Percentiles rank a stretch among this genome's conserved stretches.
These are phyloP conservation scores for Fraxinus latifolia DNA, from an alignment of 305 asterid genomes.

Conservation along the genomic window DNA sequence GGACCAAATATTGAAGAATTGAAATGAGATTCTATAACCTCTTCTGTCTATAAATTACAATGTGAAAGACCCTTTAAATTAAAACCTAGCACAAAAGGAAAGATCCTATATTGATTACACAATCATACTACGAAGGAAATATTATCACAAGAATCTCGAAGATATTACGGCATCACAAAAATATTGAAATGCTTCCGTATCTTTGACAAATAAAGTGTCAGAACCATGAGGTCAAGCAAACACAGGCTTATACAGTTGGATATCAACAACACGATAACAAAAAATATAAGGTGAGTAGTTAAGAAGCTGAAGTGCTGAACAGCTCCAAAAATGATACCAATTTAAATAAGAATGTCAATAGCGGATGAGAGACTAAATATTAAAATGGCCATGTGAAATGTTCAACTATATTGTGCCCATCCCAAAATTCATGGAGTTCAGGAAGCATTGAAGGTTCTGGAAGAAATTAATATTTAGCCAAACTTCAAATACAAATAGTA, in stretches of 20 bases:
- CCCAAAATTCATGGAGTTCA: neutral
- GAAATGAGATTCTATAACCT: neutral
- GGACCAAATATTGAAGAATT: neutral
- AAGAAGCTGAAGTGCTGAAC: neutral
- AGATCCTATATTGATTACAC: neutral
- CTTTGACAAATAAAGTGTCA: neutral
- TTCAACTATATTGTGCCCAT: neutral
- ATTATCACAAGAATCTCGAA: neutral
- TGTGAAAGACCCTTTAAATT: neutral
- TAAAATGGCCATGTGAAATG: neutral
- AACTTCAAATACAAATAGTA: neutral
- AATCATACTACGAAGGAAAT: neutral
- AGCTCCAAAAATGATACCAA: neutral
- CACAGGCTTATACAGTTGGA: neutral
- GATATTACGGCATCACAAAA: neutral
- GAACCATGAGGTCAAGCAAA: neutral
- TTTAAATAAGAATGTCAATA: neutral
- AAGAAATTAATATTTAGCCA: neutral
- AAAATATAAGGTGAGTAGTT: neutral
- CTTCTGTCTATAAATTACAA: neutral
- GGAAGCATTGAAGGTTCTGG: neutral
- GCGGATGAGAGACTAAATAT: neutral
- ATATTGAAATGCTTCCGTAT: neutral
- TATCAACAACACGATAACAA: neutral
- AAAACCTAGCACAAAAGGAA: neutral